These are phyloP conservation scores for Cicer arietinum DNA, from an alignment of 306 rosid species.

Conservation along the genomic window DNA sequence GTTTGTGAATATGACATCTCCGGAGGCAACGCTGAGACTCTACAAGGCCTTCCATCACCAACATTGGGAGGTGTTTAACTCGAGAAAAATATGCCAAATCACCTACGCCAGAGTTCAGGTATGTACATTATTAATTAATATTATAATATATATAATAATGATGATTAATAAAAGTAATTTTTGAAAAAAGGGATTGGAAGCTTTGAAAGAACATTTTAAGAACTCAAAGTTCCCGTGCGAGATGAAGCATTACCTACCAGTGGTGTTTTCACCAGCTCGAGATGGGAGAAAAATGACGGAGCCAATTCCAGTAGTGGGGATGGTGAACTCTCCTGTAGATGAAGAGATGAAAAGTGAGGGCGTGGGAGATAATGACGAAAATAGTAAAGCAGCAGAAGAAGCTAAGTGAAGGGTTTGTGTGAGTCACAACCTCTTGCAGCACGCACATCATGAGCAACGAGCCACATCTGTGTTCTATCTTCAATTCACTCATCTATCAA, in stretches of 20 bases:
- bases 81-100: slow-evolving; percentile 87
- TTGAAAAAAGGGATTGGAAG: slow-evolving; percentile 74
- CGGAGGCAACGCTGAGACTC: slow-evolving; percentile 76
- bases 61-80: slow-evolving; percentile 94
- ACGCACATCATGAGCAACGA: slow-evolving; percentile 27
- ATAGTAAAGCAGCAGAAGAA: neutral
- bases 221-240: slow-evolving; percentile 94
- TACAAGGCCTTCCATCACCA: slow-evolving; percentile 91
- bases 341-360: slow-evolving; percentile 52
- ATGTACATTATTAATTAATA: neutral
- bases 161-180: neutral
- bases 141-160: neutral
- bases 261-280: slow-evolving; percentile 80
- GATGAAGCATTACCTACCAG: slow-evolving; percentile 78
- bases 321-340: neutral
- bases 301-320: slow-evolving; percentile 69
- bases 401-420: neutral
- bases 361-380: slow-evolving; percentile 28
- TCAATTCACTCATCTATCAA: neutral
- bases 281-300: slow-evolving; percentile 73
- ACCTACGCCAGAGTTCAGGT: slow-evolving; percentile 96
- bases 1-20: slow-evolving; percentile 94
- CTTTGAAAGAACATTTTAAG: slow-evolving; percentile 91
- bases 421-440: neutral
- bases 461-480: slow-evolving; percentile 40